Conservation (phyloP, 2,329 filamentous ascomycete species). For the Alternaria brassicae region DNA sequence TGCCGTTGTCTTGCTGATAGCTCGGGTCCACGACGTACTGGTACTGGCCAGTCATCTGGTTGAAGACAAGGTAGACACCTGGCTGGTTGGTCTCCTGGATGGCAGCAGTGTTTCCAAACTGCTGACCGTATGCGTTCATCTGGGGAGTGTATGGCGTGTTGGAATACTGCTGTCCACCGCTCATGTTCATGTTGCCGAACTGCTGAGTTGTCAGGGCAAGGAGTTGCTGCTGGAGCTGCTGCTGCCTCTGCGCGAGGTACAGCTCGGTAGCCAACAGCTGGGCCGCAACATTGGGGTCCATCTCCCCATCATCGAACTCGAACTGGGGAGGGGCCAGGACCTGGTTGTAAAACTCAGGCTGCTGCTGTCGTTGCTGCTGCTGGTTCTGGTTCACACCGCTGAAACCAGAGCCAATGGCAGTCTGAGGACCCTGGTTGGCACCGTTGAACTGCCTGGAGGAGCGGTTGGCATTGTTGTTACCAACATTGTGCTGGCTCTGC, state of each 20-base stretch:
- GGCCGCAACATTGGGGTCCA: conserved; percentile 86
- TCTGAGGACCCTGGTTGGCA: conserved; percentile 61
- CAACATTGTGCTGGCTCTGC: conserved; percentile 60
- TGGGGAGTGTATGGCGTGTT: conserved; percentile 62
- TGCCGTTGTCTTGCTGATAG: conserved; percentile 54
- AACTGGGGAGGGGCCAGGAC: conserved; percentile 84
- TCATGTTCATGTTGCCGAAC: conserved; percentile 69
- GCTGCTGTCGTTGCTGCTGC: conserved; percentile 52
- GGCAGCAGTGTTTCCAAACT: conserved; percentile 71
- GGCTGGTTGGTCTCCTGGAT: conserved; percentile 72
- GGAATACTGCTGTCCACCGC: conserved; percentile 57
- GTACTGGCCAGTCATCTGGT: conserved; percentile 84
- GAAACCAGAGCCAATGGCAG: conserved; percentile 64
- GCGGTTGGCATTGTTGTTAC: conserved; percentile 55
- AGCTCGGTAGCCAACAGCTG: conserved; percentile 90
- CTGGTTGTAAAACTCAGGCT: conserved; percentile 74
- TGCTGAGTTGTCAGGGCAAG: conserved; percentile 72
- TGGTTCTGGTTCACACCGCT: conserved; percentile 55
- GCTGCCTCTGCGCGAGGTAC: conserved; percentile 92
- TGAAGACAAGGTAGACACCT: conserved; percentile 82
- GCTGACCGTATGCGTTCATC: conserved; percentile 68
- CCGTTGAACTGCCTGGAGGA: conserved; percentile 53
- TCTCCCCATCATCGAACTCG: conserved; percentile 71
- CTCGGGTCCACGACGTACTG: conserved; percentile 78
- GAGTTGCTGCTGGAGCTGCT: conserved; percentile 92